phyloP scores from a whole-genome alignment of 2,329 filamentous ascomycete species.

The Tolypocladium album region DNA sequence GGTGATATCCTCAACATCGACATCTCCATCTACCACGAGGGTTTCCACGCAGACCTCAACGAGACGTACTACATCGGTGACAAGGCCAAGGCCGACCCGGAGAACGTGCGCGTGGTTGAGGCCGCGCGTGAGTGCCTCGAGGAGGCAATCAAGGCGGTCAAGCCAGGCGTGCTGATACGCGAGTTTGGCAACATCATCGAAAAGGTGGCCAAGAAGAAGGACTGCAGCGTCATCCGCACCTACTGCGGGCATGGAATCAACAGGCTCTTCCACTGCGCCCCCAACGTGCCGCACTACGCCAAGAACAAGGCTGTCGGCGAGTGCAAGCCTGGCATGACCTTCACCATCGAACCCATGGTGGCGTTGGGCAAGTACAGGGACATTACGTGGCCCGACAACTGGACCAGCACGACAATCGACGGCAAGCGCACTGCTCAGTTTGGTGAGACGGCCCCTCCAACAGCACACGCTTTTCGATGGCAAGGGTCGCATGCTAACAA shows the following conservation, averaged over 20 bases:
- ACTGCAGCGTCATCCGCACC: constrained; percentile 86
- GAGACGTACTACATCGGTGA: constrained; percentile 98
- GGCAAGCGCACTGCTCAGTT: constrained; percentile 90
- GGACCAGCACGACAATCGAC: constrained; percentile 91
- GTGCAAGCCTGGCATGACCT: constrained; percentile 94
- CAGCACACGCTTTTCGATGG: not conserved
- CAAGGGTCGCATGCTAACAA: constrained; percentile 10
- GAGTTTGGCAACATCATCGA: constrained; percentile 94
- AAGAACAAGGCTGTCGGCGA: constrained; percentile 97
- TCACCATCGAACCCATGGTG: constrained; percentile 99
- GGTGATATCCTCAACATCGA: constrained; percentile 98
- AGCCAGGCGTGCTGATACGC: constrained; percentile 84
- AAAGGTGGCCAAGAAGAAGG: constrained; percentile 76
- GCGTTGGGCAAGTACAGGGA: constrained; percentile 83
- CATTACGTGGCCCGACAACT: constrained; percentile 96
- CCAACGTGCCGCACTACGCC: constrained; percentile 92
- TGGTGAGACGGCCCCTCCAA: constrained; percentile 38
- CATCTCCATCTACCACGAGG: constrained; percentile 85
- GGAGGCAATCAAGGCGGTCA: constrained; percentile 83
- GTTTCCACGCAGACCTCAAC: constrained; percentile 93
- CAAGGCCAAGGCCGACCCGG: constrained; percentile 70
- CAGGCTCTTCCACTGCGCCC: constrained; percentile 82
- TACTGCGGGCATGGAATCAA: constrained; percentile 97
- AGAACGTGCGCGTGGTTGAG: constrained; percentile 84
- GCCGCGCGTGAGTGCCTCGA: constrained; percentile 80